Percentiles rank a stretch among this genome's conserved stretches.
These are phyloP conservation scores for Strigomonas culicis DNA, from an alignment of 208 protist genomes.

Conservation along the genomic window DNA sequence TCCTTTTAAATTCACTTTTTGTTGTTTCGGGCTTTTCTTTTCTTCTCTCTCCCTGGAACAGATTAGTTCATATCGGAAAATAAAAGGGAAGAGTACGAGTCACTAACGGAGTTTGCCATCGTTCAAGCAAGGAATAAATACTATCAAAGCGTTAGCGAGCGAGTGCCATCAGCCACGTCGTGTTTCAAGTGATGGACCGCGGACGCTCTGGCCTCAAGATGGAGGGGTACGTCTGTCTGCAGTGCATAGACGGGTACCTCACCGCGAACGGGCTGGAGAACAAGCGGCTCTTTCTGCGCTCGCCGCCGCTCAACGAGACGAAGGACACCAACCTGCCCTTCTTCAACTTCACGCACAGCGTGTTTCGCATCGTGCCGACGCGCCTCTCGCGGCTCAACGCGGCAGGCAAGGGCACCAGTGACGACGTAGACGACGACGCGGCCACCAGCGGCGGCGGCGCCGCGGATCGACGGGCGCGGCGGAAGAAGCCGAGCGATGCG, in stretches of 20 bases:
- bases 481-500: slow-evolving; percentile 1
- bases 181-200: slow-evolving; percentile 37
- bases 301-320: slow-evolving; percentile 26
- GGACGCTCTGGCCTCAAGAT: slow-evolving; percentile 45
- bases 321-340: slow-evolving; percentile 47
- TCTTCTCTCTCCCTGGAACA: background rate
- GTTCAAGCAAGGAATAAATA: too few species aligned
- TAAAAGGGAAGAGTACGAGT: slow-evolving; percentile 10
- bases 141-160: background rate
- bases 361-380: slow-evolving; percentile 51
- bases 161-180: background rate
- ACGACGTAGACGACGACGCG: background rate
- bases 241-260: slow-evolving; percentile 68
- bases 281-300: slow-evolving; percentile 46
- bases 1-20: too few species aligned
- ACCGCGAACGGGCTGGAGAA: slow-evolving; percentile 38
- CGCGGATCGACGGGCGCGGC: background rate
- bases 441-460: background rate
- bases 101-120: too few species aligned
- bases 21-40: background rate
- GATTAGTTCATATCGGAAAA: slow-evolving; percentile 3
- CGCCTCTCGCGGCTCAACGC: slow-evolving; percentile 15
- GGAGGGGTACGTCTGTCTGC: slow-evolving; percentile 50
- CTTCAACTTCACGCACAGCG: slow-evolving; percentile 47
- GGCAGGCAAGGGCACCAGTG: slow-evolving; percentile 14